These are phyloP conservation scores for Heritiera littoralis DNA, from an alignment of 345 rosid genomes.

Conservation along the genomic window DNA sequence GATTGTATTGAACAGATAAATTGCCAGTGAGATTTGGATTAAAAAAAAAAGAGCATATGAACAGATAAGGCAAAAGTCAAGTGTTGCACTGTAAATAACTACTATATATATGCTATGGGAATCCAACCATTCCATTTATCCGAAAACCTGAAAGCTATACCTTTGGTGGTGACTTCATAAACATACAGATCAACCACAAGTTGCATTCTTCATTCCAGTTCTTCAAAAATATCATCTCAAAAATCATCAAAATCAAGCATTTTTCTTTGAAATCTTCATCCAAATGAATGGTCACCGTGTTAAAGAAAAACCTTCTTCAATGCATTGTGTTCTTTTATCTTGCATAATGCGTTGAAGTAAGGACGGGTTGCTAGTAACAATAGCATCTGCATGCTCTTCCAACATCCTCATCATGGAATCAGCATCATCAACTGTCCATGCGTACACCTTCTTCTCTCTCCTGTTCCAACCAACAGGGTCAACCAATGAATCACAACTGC, in stretches of 20 bases:
- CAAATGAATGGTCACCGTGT: constrained; percentile 24
- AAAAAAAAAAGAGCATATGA: too few species aligned
- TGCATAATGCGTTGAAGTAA: constrained; percentile 67
- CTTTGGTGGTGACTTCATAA: background rate
- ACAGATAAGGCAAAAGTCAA: too few species aligned
- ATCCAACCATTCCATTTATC: too few species aligned
- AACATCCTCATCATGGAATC: constrained; percentile 77
- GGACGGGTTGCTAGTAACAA: constrained; percentile 75
- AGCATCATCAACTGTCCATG: constrained; percentile 86
- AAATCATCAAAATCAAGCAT: background rate
- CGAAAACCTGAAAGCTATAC: too few species aligned
- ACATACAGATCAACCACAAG: background rate
- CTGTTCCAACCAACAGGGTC: constrained; percentile 39
- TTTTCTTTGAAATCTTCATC: background rate
- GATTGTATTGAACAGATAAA: too few species aligned
- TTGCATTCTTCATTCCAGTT: background rate
- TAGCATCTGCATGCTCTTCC: constrained; percentile 61
- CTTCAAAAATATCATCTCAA: background rate
- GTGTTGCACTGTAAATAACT: too few species aligned
- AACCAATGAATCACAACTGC: background rate
- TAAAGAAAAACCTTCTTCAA: constrained; percentile 66
- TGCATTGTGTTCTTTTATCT: constrained; percentile 65
- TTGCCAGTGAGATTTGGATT: too few species aligned
- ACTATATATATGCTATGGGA: too few species aligned
- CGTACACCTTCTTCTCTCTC: constrained; percentile 61